Conservation (phyloP, 805 yeast genomes). For the Lipomyces starkeyi region DNA sequence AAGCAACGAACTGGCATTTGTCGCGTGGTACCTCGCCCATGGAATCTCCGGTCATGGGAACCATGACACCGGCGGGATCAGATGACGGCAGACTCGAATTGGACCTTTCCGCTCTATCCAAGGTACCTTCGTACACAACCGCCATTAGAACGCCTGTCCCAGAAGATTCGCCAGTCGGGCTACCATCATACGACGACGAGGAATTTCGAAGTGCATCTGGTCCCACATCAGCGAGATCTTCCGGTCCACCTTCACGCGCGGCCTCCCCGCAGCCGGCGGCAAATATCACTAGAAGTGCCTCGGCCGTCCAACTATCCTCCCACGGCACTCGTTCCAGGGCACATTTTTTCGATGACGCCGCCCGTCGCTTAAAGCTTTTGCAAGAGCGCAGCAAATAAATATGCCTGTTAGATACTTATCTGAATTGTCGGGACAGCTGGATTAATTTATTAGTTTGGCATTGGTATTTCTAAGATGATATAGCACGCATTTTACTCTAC, state of each 20-base stretch:
- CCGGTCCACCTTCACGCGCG: conserved; percentile 33
- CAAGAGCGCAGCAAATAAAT: conserved; percentile 10
- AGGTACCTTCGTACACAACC: conserved; percentile 84
- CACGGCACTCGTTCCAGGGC: conserved; percentile 5
- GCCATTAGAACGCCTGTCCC: conserved; percentile 59
- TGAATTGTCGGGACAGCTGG: background rate
- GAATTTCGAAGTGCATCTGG: conserved; percentile 9
- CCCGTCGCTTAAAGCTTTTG: conserved; percentile 27
- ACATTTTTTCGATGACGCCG: conserved; percentile 34
- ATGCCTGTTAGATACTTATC: background rate
- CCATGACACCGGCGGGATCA: conserved; percentile 30
- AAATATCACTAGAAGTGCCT: conserved; percentile 16
- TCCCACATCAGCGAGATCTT: conserved; percentile 22
- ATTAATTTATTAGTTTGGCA: background rate
- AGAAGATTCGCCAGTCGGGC: conserved; percentile 22
- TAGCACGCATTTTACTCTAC: background rate
- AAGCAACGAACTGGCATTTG: conserved; percentile 61
- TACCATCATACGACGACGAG: conserved; percentile 31
- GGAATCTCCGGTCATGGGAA: conserved; percentile 34
- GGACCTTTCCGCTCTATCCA: conserved; percentile 57
- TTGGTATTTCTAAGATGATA: background rate
- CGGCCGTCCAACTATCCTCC: conserved; percentile 27
- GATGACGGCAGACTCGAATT: conserved; percentile 45
- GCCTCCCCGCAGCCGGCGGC: conserved; percentile 29
- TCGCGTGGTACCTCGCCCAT: conserved; percentile 41